Base-by-base conservation (phyloP, 257 asterid species). In the Solanum rostratum region DNA sequence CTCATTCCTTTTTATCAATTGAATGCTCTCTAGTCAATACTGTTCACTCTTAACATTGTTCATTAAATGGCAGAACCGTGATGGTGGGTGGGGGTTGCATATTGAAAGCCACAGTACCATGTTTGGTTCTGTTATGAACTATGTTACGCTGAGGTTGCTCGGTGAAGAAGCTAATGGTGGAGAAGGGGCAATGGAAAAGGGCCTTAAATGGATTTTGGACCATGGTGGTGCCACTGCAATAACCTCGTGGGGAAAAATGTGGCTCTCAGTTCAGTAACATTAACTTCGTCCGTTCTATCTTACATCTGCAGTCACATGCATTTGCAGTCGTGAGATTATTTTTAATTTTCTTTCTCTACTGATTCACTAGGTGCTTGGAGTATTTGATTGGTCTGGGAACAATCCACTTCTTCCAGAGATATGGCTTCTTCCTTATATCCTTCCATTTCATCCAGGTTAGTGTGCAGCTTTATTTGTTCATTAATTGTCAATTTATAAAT, bases 41-140 rank as follows among this genome's bases (percentile, higher is more conserved):
- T 4, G n/a, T 63, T 5, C 13, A 12, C 29, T 63, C 41, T 63
- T 27, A 63, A 63, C 11, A 27, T 63, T 15, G 16, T 16, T 53
- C n/a, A 16, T 53, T 63, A 63, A 63, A 63, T 63, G 41, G 87
- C 94, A 97, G 98, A 96, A 95, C 90, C 84, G 79, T 63, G 99
- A 95, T 87, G 98, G 99, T 88, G 99, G 99, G 80, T 97, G 99
- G 98, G 98, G 98, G 79, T 92, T 97, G 90, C 97, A 94, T 88
- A 94, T 95, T 82, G 99, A 97, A 91, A 96, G 99, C 84, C 99
- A 96, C 63, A 95, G 98, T 92, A 97, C 97, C 81, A 97, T 97
- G 99, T 97, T 97, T 88, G 98, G 99, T 86, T 91, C 98, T 63
- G 98, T 91, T 86, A 85, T 97, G 88, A 95, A 89, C 89, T 97